These are phyloP conservation scores for Asterophora lycoperdoides DNA, from an alignment of 768 basidiomycete genomes.

Conservation along the genomic window DNA sequence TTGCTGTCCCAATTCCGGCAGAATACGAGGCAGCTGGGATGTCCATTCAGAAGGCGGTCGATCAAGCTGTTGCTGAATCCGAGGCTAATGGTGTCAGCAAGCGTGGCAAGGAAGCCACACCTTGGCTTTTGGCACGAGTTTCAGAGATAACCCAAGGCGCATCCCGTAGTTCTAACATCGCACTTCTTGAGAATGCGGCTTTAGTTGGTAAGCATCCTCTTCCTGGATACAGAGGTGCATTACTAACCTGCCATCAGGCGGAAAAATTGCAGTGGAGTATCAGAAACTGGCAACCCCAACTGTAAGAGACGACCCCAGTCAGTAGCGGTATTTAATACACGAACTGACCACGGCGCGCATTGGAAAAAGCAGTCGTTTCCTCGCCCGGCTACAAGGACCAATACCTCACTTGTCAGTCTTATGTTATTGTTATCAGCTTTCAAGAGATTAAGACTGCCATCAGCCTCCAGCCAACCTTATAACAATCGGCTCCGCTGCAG, in stretches of 20 bases:
- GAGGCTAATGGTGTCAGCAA: conserved; percentile 74
- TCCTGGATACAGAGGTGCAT: conserved; percentile 1
- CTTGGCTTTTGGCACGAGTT: conserved; percentile 87
- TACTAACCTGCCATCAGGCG: conserved; percentile 42
- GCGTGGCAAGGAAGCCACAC: conserved; percentile 88
- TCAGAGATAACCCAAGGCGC: conserved; percentile 73
- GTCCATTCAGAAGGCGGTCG: conserved; percentile 69
- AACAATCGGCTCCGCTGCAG: conserved; percentile 81
- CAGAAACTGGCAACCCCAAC: conserved; percentile 41
- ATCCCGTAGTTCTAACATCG: conserved; percentile 77
- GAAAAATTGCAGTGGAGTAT: conserved; percentile 75
- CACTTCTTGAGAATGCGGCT: conserved; percentile 86
- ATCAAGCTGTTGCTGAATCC: conserved; percentile 81
- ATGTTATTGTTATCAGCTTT: neutral
- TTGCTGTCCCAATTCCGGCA: conserved; percentile 88
- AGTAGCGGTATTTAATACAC: conserved; percentile 7
- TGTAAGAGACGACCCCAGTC: conserved; percentile 26
- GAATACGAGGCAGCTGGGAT: conserved; percentile 64
- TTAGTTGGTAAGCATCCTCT: conserved; percentile 55
- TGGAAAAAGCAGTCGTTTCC: neutral
- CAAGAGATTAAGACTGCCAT: neutral
- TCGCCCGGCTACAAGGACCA: neutral
- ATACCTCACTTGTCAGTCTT: conserved; percentile 7
- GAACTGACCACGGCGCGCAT: neutral
- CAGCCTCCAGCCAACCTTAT: conserved; percentile 48